phyloP scores from a whole-genome alignment of 352 stramenopile genomes.

The Thraustotheca clavata region DNA sequence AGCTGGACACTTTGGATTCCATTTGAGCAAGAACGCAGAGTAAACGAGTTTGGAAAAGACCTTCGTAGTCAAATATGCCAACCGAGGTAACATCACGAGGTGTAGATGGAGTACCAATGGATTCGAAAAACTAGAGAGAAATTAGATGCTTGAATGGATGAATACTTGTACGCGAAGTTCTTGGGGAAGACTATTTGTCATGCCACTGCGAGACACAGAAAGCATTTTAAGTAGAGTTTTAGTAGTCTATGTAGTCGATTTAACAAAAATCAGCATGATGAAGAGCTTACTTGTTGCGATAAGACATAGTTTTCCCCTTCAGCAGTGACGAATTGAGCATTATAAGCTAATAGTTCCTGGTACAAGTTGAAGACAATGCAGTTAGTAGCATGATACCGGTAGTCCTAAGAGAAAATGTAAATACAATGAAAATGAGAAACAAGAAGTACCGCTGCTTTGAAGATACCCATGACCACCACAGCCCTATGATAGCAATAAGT shows the following conservation, averaged over 20 bases:
- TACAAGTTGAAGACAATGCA: neutral
- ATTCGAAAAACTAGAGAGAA: neutral
- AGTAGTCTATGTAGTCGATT: neutral
- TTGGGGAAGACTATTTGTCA: neutral
- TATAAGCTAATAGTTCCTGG: slow-evolving; percentile 8
- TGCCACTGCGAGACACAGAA: neutral
- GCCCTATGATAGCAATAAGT: neutral
- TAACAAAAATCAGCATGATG: neutral
- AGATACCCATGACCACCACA: slow-evolving; percentile 18
- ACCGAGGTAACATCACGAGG: neutral
- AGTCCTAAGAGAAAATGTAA: neutral
- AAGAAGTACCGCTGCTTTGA: slow-evolving; percentile 9
- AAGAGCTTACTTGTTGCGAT: slow-evolving; percentile 76
- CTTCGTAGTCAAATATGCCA: neutral
- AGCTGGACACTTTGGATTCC: neutral
- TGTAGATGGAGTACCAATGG: neutral
- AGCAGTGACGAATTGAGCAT: slow-evolving; percentile 80
- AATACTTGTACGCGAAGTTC: neutral
- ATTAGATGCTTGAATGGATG: neutral
- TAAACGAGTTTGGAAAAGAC: slow-evolving; percentile 3
- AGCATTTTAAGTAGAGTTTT: slow-evolving; percentile 13
- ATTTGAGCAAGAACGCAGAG: neutral
- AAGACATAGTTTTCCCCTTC: slow-evolving; percentile 97
- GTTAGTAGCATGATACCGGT: neutral
- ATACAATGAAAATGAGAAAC: neutral